Evolutionary conservation across 2,329 filamentous ascomycete species (phyloP).

Genomic region (Trichoderma arundinaceum): DNA sequence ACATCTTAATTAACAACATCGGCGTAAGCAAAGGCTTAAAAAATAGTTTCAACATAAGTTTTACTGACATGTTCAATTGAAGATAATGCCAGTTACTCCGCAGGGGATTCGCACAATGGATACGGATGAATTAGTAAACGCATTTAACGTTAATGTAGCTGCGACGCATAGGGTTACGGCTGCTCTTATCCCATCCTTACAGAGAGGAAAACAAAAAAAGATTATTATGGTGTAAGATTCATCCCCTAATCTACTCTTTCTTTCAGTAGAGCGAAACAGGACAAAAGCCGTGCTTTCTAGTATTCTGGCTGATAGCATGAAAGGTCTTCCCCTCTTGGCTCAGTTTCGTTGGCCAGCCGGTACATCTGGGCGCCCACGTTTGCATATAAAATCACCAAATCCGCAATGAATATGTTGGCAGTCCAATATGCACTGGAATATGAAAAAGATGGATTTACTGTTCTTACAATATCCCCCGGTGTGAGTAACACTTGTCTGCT

Average conservation of each 20-base stretch:
- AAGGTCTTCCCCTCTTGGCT: slow-evolving; percentile 5
- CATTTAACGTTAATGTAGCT: slow-evolving; percentile 8
- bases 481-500: not conserved
- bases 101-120: slow-evolving; percentile 1
- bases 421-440: slow-evolving; percentile 4
- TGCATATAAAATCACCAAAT: slow-evolving; percentile 6
- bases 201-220: slow-evolving; percentile 3
- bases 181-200: slow-evolving; percentile 1
- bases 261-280: no score
- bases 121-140: not conserved
- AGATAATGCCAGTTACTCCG: not conserved
- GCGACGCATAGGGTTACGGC: slow-evolving; percentile 4
- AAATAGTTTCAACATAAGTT: not conserved
- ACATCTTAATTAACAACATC: slow-evolving; percentile 10
- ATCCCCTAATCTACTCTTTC: no score
- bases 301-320: not conserved
- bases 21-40: not conserved
- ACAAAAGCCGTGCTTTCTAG: no score
- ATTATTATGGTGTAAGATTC: slow-evolving; percentile 1
- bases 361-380: not conserved
- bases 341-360: not conserved
- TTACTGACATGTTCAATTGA: not conserved
- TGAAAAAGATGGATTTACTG: not conserved
- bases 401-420: slow-evolving; percentile 11
- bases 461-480: not conserved